phyloP scores from a whole-genome alignment of 2,329 filamentous ascomycete genomes.

The Verticillium nonalfalfae region DNA sequence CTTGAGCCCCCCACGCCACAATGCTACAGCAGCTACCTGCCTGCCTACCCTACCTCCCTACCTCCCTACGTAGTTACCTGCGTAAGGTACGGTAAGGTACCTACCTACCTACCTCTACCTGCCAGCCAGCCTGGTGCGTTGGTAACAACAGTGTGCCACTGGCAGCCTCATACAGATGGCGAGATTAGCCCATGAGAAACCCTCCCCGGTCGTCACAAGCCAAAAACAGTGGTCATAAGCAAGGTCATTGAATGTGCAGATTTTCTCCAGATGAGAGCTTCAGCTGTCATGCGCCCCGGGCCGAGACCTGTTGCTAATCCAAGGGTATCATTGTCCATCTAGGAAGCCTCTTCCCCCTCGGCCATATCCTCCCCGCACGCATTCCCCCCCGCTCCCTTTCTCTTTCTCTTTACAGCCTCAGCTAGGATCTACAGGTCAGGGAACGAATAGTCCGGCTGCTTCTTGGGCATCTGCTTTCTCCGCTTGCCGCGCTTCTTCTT shows the following conservation, averaged over 20 bases:
- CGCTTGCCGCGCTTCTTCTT: conserved; percentile 41
- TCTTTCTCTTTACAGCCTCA: no score
- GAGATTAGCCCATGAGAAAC: no score
- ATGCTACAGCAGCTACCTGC: not conserved
- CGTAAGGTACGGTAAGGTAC: no score
- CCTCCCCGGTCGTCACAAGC: no score
- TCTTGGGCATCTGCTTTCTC: conserved; percentile 2
- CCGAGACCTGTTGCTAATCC: not conserved
- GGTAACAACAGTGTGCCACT: not conserved
- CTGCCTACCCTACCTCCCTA: not conserved
- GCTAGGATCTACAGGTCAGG: not conserved
- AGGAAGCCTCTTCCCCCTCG: not conserved
- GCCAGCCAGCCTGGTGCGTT: no score
- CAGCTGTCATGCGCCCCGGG: no score
- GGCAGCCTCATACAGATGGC: not conserved
- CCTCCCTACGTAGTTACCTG: no score
- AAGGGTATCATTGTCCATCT: not conserved
- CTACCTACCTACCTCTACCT: not conserved
- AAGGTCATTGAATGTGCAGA: no score
- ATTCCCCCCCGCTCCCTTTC: not conserved
- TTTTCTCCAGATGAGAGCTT: no score
- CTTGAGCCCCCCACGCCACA: not conserved
- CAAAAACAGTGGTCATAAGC: no score
- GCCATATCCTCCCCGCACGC: no score
- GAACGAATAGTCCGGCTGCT: conserved; percentile 3